These are phyloP conservation scores for Begonia masoniana DNA, from an alignment of 306 rosid species.

Conservation along the genomic window DNA sequence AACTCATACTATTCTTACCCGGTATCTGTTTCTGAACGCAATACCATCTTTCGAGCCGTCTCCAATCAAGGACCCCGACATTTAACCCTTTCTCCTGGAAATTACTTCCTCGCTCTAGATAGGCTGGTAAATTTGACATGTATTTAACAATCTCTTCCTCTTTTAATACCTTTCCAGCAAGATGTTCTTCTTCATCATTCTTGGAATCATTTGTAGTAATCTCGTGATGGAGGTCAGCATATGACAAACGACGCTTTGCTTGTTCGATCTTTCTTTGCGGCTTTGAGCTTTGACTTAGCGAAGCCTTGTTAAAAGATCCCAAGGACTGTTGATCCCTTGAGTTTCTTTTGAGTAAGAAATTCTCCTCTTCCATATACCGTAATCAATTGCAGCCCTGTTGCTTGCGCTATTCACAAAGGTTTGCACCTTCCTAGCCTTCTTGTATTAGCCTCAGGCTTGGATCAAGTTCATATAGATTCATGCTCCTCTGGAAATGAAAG, in stretches of 20 bases:
- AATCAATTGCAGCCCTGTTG: constrained; percentile 10
- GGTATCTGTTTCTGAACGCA: constrained; percentile 34
- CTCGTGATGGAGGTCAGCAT: constrained; percentile 37
- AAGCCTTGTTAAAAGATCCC: constrained; percentile 11
- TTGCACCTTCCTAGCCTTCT: constrained; percentile 11
- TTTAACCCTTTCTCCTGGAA: constrained; percentile 54
- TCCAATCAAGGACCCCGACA: constrained; percentile 97
- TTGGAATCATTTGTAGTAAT: constrained; percentile 17
- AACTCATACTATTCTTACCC: constrained; percentile 8
- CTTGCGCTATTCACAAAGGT: constrained; percentile 3
- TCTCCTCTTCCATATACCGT: constrained; percentile 31
- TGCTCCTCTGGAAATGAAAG: not conserved
- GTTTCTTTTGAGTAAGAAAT: constrained; percentile 16
- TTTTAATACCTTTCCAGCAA: constrained; percentile 23
- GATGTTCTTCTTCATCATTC: constrained; percentile 28
- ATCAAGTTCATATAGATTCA: constrained; percentile 1
- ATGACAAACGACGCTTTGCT: constrained; percentile 30
- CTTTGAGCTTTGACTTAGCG: constrained; percentile 26
- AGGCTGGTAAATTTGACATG: constrained; percentile 85
- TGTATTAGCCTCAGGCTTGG: not conserved
- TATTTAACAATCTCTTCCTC: constrained; percentile 77
- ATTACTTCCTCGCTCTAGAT: constrained; percentile 58
- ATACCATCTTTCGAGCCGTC: constrained; percentile 68
- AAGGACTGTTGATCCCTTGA: constrained; percentile 18
- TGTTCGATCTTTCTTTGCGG: constrained; percentile 21